These are phyloP conservation scores for Phoma sp. DNA, from an alignment of 2,329 filamentous ascomycete species.

Conservation along the genomic window DNA sequence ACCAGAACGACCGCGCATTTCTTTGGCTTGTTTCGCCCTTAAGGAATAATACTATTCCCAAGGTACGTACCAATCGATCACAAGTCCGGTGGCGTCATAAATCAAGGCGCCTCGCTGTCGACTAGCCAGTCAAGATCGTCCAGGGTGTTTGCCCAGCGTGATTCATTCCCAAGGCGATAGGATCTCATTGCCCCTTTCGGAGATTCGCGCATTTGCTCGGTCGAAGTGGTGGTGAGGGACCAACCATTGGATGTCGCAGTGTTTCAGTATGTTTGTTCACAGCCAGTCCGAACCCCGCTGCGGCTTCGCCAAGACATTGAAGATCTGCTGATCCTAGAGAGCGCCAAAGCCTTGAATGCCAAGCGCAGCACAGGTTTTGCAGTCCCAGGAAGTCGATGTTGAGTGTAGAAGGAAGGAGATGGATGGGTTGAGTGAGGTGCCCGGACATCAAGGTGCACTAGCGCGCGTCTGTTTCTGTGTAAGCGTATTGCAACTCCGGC, in stretches of 20 bases:
- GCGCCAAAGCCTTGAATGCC: neutral
- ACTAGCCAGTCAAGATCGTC: neutral
- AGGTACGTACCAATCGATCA: neutral
- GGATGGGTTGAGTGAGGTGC: neutral
- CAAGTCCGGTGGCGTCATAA: neutral
- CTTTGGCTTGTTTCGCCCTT: neutral
- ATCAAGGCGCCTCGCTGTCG: neutral
- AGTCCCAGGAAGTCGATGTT: neutral
- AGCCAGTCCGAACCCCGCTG: constrained; percentile 3
- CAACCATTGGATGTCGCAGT: constrained; percentile 1
- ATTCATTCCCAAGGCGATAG: neutral
- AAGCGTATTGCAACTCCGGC: too few relatives aligned
- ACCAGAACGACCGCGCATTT: constrained; percentile 6
- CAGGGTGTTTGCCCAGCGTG: neutral
- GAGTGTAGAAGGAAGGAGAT: neutral
- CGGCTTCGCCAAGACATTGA: constrained; percentile 2
- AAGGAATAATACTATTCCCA: neutral
- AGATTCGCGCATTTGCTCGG: constrained; percentile 1
- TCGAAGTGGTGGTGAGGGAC: constrained; percentile 1
- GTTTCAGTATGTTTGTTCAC: constrained; percentile 6
- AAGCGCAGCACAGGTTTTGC: neutral
- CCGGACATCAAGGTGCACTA: constrained; percentile 7
- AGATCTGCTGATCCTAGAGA: neutral
- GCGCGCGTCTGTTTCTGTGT: neutral
- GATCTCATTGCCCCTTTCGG: constrained; percentile 1